Evolutionary conservation across 2,329 filamentous ascomycete species (phyloP), one percentile per base, ranked within the genome.

Genomic region (Hymenoscyphus scutula): DNA sequence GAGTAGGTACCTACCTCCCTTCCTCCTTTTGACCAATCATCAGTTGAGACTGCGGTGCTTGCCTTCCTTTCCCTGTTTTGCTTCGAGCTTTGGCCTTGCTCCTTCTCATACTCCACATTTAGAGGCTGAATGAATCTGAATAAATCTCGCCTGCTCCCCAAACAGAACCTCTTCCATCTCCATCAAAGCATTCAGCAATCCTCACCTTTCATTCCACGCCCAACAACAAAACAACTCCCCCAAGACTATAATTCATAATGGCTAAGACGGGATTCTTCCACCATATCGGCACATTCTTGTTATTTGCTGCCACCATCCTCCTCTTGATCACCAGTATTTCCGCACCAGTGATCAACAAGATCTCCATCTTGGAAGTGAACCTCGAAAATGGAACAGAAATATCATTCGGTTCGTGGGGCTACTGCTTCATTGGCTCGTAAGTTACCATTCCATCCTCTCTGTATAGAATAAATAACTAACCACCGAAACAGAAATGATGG

Each of bases 331-430:
- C 82, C 61, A 80, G 79, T 65, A 83, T 88, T 65, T 82, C 84
- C 2, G 76, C 85, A 0, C 86, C 86, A 8, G 82, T 88, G 53
- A 79, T 86, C 67, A 77, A 84, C 68, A 68, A 80, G 67, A 77
- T 87, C 53, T 76, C 79, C 53, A 75, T 89, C 41, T 72, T 88
- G 61, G 80, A 78, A 62, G 79, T 88, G 63, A 74, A 38, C 5
- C 75, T 86, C 23, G 73, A 73, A 53, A 76, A 78, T 66, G 67
- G 71, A 29, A 74, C 72, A 10, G 63, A 66, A 11, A 73, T 86
- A 37, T 78, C 76, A 2, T 86, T 85, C 73, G 86, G 86, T 53
- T 84, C 83, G 0, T 88, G 87, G 74, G 86, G 86, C 7, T 84
- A 81, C 72, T 89, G 86, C 71, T 67, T 77, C 34, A 67, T 74